Conservation (phyloP, 371 early-diverging fungal genomes). For the Actinomortierella wolfii region DNA sequence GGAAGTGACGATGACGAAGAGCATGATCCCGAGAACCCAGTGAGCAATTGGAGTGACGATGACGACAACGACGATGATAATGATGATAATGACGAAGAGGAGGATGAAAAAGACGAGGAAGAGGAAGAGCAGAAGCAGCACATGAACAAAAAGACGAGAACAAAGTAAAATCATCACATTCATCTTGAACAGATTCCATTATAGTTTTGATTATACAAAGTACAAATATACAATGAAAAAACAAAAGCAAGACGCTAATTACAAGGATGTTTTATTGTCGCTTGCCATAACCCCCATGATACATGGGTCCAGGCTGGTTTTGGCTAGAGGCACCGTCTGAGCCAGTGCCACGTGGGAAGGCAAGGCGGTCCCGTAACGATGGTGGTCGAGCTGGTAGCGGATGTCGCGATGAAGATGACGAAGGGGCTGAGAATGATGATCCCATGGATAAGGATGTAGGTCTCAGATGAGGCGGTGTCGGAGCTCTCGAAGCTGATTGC, state of each 20-base stretch:
- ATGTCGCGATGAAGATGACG: constrained; percentile 1
- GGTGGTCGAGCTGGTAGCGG: not conserved
- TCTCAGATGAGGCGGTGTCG: not conserved
- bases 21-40: constrained; percentile 9
- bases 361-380: constrained; percentile 34
- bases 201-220: no score
- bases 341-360: constrained; percentile 18
- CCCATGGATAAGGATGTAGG: not conserved
- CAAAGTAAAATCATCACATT: no score
- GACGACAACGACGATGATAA: constrained; percentile 9
- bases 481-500: not conserved
- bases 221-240: no score
- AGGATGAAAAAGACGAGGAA: not conserved
- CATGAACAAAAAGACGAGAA: no score
- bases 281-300: constrained; percentile 24
- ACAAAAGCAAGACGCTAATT: not conserved
- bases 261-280: constrained; percentile 3
- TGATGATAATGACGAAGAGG: not conserved
- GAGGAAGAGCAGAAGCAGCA: not conserved
- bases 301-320: constrained; percentile 24
- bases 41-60: constrained; percentile 40
- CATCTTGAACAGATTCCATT: no score
- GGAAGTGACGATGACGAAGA: not conserved
- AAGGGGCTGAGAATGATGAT: not conserved
- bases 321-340: not conserved